phyloP scores from a whole-genome alignment of 768 basidiomycete species.

The Strobilomyces confusus region DNA sequence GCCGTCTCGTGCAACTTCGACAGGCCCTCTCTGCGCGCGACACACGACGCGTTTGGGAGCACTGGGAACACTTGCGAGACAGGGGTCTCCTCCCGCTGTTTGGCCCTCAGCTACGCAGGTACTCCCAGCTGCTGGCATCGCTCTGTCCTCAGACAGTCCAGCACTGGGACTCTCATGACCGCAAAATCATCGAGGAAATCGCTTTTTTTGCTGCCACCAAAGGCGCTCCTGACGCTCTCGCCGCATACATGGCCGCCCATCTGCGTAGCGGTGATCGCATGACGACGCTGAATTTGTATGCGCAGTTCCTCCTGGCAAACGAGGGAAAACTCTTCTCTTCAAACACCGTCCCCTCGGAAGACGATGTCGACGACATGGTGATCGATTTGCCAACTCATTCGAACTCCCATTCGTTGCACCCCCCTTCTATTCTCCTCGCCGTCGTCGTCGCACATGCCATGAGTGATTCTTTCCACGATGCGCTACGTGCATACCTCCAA shows the following conservation, averaged over 20 bases:
- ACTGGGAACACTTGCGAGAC: constrained; percentile 44
- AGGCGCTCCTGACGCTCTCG: constrained; percentile 45
- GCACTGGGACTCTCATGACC: constrained; percentile 28
- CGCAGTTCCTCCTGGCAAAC: constrained; percentile 30
- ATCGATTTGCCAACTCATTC: constrained; percentile 20
- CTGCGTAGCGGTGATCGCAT: constrained; percentile 39
- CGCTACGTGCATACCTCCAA: constrained; percentile 42
- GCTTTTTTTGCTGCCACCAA: constrained; percentile 45
- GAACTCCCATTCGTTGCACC: constrained; percentile 10
- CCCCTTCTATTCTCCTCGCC: constrained; percentile 43
- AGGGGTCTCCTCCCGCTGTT: constrained; percentile 44
- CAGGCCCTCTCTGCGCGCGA: constrained; percentile 36
- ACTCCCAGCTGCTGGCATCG: constrained; percentile 34
- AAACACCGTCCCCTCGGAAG: constrained; percentile 11
- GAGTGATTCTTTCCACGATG: constrained; percentile 52
- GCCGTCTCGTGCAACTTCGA: constrained; percentile 36
- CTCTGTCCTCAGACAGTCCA: constrained; percentile 22
- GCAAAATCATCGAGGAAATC: constrained; percentile 40
- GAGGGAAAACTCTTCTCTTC: constrained; percentile 17
- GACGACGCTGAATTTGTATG: constrained; percentile 44
- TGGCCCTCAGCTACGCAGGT: constrained; percentile 39
- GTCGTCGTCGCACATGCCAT: constrained; percentile 61
- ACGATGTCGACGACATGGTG: constrained; percentile 25
- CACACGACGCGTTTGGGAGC: constrained; percentile 21
- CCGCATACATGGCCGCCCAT: constrained; percentile 45